phyloP scores from a whole-genome alignment of 1,139 yeast genomes.

The Sugiyamaella paludigena region DNA sequence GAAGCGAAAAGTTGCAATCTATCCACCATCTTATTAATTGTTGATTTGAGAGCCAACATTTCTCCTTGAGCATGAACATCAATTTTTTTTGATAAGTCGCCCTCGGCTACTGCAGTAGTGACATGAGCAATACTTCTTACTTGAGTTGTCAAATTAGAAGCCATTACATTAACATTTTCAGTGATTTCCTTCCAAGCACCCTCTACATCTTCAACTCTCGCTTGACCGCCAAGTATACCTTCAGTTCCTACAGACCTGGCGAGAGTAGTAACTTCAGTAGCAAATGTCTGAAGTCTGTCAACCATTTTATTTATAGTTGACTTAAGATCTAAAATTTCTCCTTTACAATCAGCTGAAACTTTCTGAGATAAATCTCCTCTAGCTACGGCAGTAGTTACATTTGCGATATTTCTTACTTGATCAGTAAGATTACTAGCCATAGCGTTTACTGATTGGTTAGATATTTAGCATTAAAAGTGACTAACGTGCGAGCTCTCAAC shows the following conservation, averaged over 20 bases:
- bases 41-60: conserved; percentile 66
- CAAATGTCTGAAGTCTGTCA: conserved; percentile 83
- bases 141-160: conserved; percentile 82
- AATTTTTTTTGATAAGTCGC: conserved; percentile 83
- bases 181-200: conserved; percentile 94
- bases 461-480: not conserved
- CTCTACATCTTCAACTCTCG: conserved; percentile 87
- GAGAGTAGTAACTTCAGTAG: conserved; percentile 82
- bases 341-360: conserved; percentile 86
- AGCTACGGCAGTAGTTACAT: conserved; percentile 92
- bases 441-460: conserved; percentile 53
- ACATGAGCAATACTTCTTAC: conserved; percentile 89
- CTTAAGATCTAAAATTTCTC: conserved; percentile 79
- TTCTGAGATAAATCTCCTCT: conserved; percentile 81
- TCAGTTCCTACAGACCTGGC: conserved; percentile 89
- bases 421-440: conserved; percentile 86
- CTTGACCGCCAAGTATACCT: conserved; percentile 89
- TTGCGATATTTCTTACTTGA: conserved; percentile 85
- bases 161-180: conserved; percentile 87
- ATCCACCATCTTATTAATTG: conserved; percentile 90
- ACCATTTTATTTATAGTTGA: conserved; percentile 81
- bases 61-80: conserved; percentile 91
- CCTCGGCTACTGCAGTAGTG: conserved; percentile 90
- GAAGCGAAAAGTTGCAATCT: conserved; percentile 82
- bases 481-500: too few species aligned